Percentiles rank a stretch among this genome's conserved stretches.
Conservation (phyloP, 179 eudicot genomes). For the Silene vulgaris region DNA sequence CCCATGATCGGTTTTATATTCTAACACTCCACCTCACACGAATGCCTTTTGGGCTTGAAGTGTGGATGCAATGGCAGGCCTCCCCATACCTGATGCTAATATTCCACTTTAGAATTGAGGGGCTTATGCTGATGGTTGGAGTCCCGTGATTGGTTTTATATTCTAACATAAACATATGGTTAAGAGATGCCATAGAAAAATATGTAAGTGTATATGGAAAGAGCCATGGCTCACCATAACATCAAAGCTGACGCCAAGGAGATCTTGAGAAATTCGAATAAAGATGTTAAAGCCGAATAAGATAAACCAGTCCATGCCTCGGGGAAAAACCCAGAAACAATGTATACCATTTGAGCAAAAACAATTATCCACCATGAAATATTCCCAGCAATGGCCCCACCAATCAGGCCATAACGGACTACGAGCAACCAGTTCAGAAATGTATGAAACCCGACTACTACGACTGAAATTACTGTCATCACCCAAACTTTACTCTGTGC, state of each 20-base stretch:
- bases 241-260: constrained; percentile 51
- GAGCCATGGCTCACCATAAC: constrained; percentile 33
- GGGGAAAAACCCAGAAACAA: constrained; percentile 36
- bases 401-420: constrained; percentile 36
- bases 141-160: no score
- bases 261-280: constrained; percentile 37
- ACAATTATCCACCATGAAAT: constrained; percentile 43
- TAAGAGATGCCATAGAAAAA: neutral
- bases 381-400: constrained; percentile 50
- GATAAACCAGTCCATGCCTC: constrained; percentile 51
- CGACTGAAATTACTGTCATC: constrained; percentile 28
- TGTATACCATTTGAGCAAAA: constrained; percentile 32
- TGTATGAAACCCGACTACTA: constrained; percentile 33
- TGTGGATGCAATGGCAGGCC: no score
- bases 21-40: no score
- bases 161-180: no score
- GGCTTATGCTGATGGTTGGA: no score
- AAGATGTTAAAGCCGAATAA: constrained; percentile 32
- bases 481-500: constrained; percentile 47
- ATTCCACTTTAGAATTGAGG: no score
- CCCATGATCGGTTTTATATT: no score
- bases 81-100: no score
- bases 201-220: neutral
- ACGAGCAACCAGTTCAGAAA: constrained; percentile 42
- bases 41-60: no score